Conservation (phyloP, 2,329 filamentous ascomycete genomes). For the Ophiostoma tasmaniense region DNA sequence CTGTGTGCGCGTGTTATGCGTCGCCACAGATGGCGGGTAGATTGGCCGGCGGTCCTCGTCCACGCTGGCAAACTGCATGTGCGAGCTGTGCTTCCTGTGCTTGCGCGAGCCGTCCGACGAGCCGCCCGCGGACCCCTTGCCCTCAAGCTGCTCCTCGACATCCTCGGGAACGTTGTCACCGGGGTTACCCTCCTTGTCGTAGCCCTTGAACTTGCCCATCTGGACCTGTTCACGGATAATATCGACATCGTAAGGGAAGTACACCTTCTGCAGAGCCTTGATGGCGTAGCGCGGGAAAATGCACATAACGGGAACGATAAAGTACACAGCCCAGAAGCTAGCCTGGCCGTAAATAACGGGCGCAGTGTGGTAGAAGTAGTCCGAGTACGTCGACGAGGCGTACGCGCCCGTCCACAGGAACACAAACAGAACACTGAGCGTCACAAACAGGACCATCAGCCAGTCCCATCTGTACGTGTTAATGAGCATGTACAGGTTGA, state of each 20-base stretch:
- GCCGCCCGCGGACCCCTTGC: constrained; percentile 15
- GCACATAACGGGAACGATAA: constrained; percentile 72
- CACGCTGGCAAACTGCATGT: constrained; percentile 52
- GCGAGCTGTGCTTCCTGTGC: constrained; percentile 37
- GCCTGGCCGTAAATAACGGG: constrained; percentile 70
- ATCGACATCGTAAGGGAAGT: constrained; percentile 85
- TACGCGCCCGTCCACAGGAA: constrained; percentile 97
- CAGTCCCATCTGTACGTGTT: constrained; percentile 99
- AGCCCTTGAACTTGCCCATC: constrained; percentile 70
- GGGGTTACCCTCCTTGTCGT: constrained; percentile 36
- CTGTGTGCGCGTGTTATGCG: constrained; percentile 73
- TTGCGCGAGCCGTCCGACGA: constrained; percentile 48
- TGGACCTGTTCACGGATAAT: constrained; percentile 89
- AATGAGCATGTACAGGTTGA: constrained; percentile 90
- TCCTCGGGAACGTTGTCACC: constrained; percentile 20
- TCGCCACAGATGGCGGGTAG: constrained; percentile 84
- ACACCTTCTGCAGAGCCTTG: constrained; percentile 89
- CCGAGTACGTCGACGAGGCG: constrained; percentile 41
- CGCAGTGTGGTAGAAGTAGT: constrained; percentile 65
- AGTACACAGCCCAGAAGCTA: constrained; percentile 77
- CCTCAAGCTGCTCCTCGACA: constrained; percentile 39
- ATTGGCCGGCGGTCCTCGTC: constrained; percentile 88
- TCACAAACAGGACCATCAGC: constrained; percentile 78
- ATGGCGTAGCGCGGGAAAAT: constrained; percentile 78
- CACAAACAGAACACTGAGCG: constrained; percentile 74